phyloP scores from a whole-genome alignment of 2,329 filamentous ascomycete genomes.

The Penicillium sclerotiorum region DNA sequence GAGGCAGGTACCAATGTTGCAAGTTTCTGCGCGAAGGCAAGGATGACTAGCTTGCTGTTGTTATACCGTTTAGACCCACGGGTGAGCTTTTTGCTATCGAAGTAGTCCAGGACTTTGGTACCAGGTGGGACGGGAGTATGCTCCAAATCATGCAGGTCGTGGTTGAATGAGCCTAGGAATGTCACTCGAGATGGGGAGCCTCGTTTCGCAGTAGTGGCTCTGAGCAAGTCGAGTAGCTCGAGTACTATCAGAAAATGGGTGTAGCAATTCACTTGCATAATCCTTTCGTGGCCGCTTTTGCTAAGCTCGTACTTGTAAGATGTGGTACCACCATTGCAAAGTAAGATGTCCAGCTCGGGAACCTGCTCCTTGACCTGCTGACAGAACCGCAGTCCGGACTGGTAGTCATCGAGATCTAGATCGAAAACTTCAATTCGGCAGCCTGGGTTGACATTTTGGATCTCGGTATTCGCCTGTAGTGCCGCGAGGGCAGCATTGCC shows the following conservation, averaged over 20 bases:
- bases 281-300: slow-evolving; percentile 19
- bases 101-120: not conserved
- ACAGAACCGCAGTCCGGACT: slow-evolving; percentile 16
- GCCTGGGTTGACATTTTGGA: slow-evolving; percentile 37
- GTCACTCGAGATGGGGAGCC: slow-evolving; percentile 14
- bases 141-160: not conserved
- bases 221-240: slow-evolving; percentile 17
- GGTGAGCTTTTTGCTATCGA: not conserved
- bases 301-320: slow-evolving; percentile 17
- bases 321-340: slow-evolving; percentile 20
- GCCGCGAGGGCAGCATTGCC: slow-evolving; percentile 8
- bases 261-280: slow-evolving; percentile 27
- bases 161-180: not conserved
- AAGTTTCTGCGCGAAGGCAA: slow-evolving; percentile 19
- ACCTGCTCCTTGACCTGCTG: slow-evolving; percentile 14
- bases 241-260: slow-evolving; percentile 19
- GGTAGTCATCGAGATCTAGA: slow-evolving; percentile 46
- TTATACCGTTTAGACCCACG: not conserved
- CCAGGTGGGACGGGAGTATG: not conserved
- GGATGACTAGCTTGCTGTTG: slow-evolving; percentile 10
- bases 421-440: slow-evolving; percentile 51
- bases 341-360: slow-evolving; percentile 15
- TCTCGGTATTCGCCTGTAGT: slow-evolving; percentile 15
- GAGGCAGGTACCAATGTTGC: slow-evolving; percentile 6
- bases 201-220: slow-evolving; percentile 9